Evolutionary conservation across 2,329 filamentous ascomycete genomes (phyloP).

Genomic region (Cordyceps militaris): DNA sequence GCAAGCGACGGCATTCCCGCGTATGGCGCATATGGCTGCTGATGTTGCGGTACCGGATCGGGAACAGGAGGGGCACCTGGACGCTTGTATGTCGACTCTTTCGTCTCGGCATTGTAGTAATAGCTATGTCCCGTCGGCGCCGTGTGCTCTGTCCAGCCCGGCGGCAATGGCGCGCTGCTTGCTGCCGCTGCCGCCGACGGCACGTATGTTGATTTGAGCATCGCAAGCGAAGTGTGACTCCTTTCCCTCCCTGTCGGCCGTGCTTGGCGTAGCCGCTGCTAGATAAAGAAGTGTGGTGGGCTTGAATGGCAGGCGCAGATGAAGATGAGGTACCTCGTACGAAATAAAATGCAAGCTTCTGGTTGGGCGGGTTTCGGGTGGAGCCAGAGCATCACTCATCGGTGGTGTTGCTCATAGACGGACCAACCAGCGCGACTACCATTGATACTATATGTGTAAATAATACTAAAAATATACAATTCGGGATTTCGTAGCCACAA

Average conservation of each 20-base stretch:
- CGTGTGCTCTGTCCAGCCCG: constrained; percentile 90
- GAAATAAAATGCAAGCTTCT: constrained; percentile 1
- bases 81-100: constrained; percentile 79
- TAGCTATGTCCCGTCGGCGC: constrained; percentile 82
- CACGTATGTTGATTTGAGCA: constrained; percentile 75
- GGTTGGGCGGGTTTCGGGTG: background rate
- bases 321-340: background rate
- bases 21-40: constrained; percentile 25
- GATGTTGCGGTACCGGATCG: constrained; percentile 16
- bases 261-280: background rate
- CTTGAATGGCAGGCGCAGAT: background rate
- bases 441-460: background rate
- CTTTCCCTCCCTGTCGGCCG: too few species aligned
- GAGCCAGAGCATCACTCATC: background rate
- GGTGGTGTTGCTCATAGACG: too few species aligned
- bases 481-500: background rate
- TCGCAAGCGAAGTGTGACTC: constrained; percentile 26
- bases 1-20: constrained; percentile 34
- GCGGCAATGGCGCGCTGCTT: constrained; percentile 53
- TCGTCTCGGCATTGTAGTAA: constrained; percentile 77
- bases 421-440: background rate
- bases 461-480: background rate
- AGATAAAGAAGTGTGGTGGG: background rate
- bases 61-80: constrained; percentile 40
- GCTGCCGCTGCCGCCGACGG: constrained; percentile 36